Evolutionary conservation across 2,329 filamentous ascomycete species (phyloP).

Genomic region (Sclerotinia subarctica): DNA sequence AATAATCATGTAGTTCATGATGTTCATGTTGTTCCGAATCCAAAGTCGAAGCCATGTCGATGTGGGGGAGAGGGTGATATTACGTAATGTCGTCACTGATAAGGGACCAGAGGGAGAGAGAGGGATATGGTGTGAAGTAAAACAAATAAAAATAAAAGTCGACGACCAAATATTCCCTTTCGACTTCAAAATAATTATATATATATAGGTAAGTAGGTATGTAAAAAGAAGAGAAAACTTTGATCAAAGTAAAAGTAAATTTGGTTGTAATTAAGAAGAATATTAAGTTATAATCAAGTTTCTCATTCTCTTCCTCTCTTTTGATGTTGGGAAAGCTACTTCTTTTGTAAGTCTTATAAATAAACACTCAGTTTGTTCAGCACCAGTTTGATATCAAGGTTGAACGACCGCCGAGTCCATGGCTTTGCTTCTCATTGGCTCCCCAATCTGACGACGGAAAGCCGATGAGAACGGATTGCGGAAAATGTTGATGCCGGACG

Average conservation of each 20-base stretch:
- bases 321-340: background rate
- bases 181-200: background rate
- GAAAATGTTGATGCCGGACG: background rate
- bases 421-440: background rate
- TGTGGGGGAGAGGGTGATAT: background rate
- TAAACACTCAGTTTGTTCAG: background rate
- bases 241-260: no score
- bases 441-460: background rate
- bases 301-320: no score
- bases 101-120: no score
- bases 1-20: background rate
- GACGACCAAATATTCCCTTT: background rate
- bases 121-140: background rate
- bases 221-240: background rate
- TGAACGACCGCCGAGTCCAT: background rate
- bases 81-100: constrained; percentile 2
- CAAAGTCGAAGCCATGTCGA: constrained; percentile 12
- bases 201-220: no score
- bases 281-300: no score
- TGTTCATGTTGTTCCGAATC: background rate
- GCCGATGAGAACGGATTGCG: no score
- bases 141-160: background rate
- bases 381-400: background rate
- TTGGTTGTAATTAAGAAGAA: no score
- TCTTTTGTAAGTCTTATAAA: background rate